Percentiles rank a stretch among this genome's conserved stretches.
These are phyloP conservation scores for Penicillium sclerotigenum DNA, from an alignment of 2,329 filamentous ascomycete species.

Conservation along the genomic window DNA sequence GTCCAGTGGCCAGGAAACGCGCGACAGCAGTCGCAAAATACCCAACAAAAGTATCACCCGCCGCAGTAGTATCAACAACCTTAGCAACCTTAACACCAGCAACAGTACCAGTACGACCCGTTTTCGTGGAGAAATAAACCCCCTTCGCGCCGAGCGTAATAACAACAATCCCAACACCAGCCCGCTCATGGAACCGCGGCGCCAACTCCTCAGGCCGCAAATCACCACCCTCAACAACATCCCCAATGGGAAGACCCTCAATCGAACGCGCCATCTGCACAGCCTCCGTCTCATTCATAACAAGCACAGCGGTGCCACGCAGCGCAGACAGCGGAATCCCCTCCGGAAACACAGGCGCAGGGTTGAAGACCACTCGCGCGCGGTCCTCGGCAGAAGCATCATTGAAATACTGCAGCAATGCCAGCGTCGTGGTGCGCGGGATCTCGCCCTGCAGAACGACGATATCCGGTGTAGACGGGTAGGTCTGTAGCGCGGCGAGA, in stretches of 20 bases:
- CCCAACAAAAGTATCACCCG: slow-evolving; percentile 23
- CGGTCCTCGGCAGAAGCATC: background rate
- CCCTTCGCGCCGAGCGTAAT: slow-evolving; percentile 24
- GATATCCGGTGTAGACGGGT: background rate
- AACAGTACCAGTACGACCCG: slow-evolving; percentile 13
- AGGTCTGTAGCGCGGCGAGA: slow-evolving; percentile 6
- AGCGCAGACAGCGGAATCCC: slow-evolving; percentile 49
- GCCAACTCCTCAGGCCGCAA: slow-evolving; percentile 18
- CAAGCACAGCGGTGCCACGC: slow-evolving; percentile 16
- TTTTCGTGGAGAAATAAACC: slow-evolving; percentile 22
- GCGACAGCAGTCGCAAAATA: slow-evolving; percentile 21
- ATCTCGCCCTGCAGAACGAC: slow-evolving; percentile 24
- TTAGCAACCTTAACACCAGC: slow-evolving; percentile 18
- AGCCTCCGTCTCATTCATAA: slow-evolving; percentile 26
- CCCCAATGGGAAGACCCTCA: slow-evolving; percentile 13
- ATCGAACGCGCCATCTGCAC: slow-evolving; percentile 25
- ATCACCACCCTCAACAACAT: slow-evolving; percentile 5
- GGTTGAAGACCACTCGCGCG: slow-evolving; percentile 67
- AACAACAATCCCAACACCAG: slow-evolving; percentile 19
- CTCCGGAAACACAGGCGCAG: slow-evolving; percentile 73
- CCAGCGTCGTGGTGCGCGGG: slow-evolving; percentile 18
- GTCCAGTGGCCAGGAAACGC: slow-evolving; percentile 16
- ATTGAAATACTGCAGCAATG: slow-evolving; percentile 19
- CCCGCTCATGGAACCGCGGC: slow-evolving; percentile 15
- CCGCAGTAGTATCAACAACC: slow-evolving; percentile 24